Conservation (phyloP, 1,139 yeast species). For the Pichia sp. region DNA sequence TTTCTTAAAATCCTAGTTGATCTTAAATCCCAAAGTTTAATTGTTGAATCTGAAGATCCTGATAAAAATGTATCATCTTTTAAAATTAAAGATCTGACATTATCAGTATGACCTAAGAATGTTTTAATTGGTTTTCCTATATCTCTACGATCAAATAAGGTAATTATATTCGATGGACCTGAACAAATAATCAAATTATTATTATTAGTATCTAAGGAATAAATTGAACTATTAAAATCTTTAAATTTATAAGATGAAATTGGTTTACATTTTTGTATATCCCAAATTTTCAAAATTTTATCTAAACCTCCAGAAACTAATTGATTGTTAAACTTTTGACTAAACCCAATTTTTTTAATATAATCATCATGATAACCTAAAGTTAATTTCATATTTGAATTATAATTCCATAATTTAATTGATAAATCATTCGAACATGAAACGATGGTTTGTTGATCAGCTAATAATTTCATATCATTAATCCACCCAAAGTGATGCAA, state of each 20-base stretch:
- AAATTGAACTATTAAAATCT: constrained; percentile 27
- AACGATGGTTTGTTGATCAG: constrained; percentile 42
- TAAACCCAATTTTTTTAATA: constrained; percentile 59
- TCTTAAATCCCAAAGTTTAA: constrained; percentile 78
- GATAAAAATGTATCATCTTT: constrained; percentile 57
- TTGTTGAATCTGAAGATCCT: constrained; percentile 77
- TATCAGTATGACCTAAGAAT: constrained; percentile 77
- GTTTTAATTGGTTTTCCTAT: constrained; percentile 38
- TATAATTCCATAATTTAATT: constrained; percentile 59
- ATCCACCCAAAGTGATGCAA: constrained; percentile 82
- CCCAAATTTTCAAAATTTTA: constrained; percentile 73
- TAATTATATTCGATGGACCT: constrained; percentile 63
- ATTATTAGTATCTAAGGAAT: constrained; percentile 23
- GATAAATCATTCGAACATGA: constrained; percentile 84
- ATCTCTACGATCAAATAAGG: constrained; percentile 53
- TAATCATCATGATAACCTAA: constrained; percentile 86
- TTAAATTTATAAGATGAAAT: constrained; percentile 19
- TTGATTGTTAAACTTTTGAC: constrained; percentile 14
- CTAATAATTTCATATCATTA: constrained; percentile 57
- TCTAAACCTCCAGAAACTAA: constrained; percentile 45
- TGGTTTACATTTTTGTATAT: constrained; percentile 36
- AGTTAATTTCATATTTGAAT: constrained; percentile 22
- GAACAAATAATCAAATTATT: constrained; percentile 54
- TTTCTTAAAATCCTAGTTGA: constrained; percentile 55
- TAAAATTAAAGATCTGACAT: constrained; percentile 59